Conservation (phyloP, 352 stramenopile genomes). For the Lagenidium giganteum region DNA sequence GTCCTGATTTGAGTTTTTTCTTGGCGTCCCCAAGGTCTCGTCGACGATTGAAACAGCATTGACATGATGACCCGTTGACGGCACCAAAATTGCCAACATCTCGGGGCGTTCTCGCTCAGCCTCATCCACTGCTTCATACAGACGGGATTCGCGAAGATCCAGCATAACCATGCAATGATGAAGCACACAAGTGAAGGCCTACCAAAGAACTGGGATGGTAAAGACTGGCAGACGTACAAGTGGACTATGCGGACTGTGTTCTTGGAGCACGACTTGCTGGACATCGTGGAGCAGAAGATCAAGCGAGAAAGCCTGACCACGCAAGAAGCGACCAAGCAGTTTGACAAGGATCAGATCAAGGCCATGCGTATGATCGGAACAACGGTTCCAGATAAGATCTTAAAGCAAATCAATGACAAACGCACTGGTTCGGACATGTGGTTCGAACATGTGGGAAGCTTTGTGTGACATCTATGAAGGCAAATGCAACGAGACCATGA, state of each 20-base stretch:
- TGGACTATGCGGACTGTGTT: constrained; percentile 2
- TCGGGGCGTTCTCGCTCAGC: too few species aligned
- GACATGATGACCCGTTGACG: too few species aligned
- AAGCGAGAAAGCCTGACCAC: not conserved
- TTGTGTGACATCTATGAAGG: constrained; percentile 6
- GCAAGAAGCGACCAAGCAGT: not conserved
- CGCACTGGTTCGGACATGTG: constrained; percentile 3
- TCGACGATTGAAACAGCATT: too few species aligned
- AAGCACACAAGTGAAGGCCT: too few species aligned
- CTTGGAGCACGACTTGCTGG: not conserved
- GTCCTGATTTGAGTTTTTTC: too few species aligned
- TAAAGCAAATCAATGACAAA: constrained; percentile 1
- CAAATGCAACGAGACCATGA: not conserved
- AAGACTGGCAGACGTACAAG: constrained; percentile 5
- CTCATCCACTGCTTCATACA: too few species aligned
- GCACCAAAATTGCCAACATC: too few species aligned
- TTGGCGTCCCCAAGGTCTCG: too few species aligned
- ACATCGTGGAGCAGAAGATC: not conserved
- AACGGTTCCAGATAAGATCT: not conserved
- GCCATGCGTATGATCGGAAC: constrained; percentile 5
- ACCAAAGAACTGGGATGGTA: not conserved
- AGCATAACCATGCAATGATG: too few species aligned
- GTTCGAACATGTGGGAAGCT: too few species aligned
- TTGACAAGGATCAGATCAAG: not conserved
- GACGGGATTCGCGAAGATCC: too few species aligned